Base-by-base conservation (phyloP, 768 basidiomycete species). In the Phlebiopsis flavidoalba region DNA sequence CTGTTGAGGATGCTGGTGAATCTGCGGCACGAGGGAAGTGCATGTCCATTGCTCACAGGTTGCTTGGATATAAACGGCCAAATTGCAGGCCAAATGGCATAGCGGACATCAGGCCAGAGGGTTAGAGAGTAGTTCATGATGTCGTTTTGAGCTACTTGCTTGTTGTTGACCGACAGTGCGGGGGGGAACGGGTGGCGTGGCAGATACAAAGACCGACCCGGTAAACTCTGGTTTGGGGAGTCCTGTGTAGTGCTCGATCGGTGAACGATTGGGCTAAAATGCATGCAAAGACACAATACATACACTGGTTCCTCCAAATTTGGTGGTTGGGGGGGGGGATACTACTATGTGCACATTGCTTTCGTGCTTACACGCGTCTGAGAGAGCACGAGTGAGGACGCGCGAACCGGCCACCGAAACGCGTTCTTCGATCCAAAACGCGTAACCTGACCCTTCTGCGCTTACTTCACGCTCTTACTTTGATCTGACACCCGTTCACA, bases 381-480 rank as follows among this genome's bases (percentile, higher is more conserved):
- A 36, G 21, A 55, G 54, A 31, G 19, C 40, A 45, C 22, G 37
- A 6, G 54, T 24, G 19, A 45, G 19, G 54, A 24, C 54, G 54
- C 54, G 40, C 54, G 54, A n/a, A 40, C 19, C 24, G 54, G 54
- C 54, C n/a, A 55, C 43, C 36, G 36, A 45, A 55, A 55, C 54
- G 54, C 54, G 54, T 45, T 55, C 54, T 43, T 55, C n/a, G 54
- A 55, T 55, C 54, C 24, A 37, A n/a, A 55, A 55, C 54, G 54
- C 54, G 54, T 37, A 55, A 31, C 26, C 26, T 31, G 26, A 6
- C 2, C 26, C 26, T 31, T 40, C 37, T 55, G 40, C 54, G 15
- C 19, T 55, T 45, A 37, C 54, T 19, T 55, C 19, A 10, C 24
- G 15, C 24, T 37, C 37, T 24, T 55, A 37, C 54, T 37, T 37